Conservation (phyloP, 179 eudicot species). For the Silene coronaria region DNA sequence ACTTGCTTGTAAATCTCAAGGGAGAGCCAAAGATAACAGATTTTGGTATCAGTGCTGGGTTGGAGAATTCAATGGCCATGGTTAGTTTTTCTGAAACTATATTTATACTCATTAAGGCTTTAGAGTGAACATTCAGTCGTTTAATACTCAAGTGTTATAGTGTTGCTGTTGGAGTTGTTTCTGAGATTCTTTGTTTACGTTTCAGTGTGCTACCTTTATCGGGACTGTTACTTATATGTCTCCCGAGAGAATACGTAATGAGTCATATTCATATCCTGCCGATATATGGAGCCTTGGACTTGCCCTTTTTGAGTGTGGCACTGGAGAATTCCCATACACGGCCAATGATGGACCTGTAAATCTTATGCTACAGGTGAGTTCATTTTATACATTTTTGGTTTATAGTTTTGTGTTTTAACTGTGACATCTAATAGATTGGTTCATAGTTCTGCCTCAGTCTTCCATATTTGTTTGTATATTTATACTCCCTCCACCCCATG, state of each 20-base stretch:
- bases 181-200: constrained; percentile 16
- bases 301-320: constrained; percentile 94
- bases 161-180: background rate
- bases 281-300: constrained; percentile 99
- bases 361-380: constrained; percentile 86
- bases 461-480: background rate
- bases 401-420: too few relatives aligned
- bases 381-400: background rate
- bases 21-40: constrained; percentile 98
- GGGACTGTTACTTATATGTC: constrained; percentile 99
- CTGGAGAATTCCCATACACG: constrained; percentile 87
- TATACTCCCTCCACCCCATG: too few relatives aligned
- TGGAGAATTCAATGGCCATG: constrained; percentile 98
- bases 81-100: constrained; percentile 30
- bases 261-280: constrained; percentile 92
- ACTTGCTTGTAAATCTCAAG: constrained; percentile 86
- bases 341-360: constrained; percentile 90
- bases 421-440: background rate
- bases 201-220: constrained; percentile 95
- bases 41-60: constrained; percentile 97
- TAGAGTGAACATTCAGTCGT: background rate
- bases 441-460: background rate
- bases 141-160: background rate
- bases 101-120: background rate
- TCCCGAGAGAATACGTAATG: constrained; percentile 93